Evolutionary conservation across 768 basidiomycete species (phyloP).

Genomic region (Mycena olivaceomarginata): DNA sequence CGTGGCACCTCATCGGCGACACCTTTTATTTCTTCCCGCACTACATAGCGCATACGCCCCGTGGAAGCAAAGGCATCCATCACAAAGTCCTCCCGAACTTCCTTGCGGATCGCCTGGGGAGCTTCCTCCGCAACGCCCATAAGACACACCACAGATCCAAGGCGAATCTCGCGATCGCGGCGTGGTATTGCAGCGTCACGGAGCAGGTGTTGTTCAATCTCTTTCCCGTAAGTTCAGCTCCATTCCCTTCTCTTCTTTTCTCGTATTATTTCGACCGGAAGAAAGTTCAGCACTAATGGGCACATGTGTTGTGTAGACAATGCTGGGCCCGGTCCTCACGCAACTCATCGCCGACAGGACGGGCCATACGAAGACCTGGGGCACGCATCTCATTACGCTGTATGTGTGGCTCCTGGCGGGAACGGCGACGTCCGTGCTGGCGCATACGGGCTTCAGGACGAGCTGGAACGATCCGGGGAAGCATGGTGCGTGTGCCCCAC

Average conservation of each 20-base stretch:
- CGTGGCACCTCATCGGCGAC: constrained; percentile 30
- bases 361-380: constrained; percentile 9
- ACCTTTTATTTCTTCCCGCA: constrained; percentile 36
- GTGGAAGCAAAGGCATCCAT: constrained; percentile 31
- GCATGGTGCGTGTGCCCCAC: constrained; percentile 12
- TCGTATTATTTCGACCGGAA: no score
- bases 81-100: constrained; percentile 24
- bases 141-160: constrained; percentile 32
- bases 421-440: constrained; percentile 34
- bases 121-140: constrained; percentile 33
- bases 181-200: constrained; percentile 34
- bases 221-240: constrained; percentile 11
- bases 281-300: no score
- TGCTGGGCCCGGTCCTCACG: constrained; percentile 23
- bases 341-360: constrained; percentile 33
- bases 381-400: constrained; percentile 32
- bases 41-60: constrained; percentile 24
- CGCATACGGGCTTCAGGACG: constrained; percentile 31
- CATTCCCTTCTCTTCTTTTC: neutral
- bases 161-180: constrained; percentile 34
- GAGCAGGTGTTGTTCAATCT: constrained; percentile 33
- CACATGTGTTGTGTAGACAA: neutral
- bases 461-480: constrained; percentile 38
- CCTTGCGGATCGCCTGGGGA: constrained; percentile 12
- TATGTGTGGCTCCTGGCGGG: constrained; percentile 29